phyloP scores from a whole-genome alignment of 1,284 basidiomycete species.

The Laetiporus sulphureus region DNA sequence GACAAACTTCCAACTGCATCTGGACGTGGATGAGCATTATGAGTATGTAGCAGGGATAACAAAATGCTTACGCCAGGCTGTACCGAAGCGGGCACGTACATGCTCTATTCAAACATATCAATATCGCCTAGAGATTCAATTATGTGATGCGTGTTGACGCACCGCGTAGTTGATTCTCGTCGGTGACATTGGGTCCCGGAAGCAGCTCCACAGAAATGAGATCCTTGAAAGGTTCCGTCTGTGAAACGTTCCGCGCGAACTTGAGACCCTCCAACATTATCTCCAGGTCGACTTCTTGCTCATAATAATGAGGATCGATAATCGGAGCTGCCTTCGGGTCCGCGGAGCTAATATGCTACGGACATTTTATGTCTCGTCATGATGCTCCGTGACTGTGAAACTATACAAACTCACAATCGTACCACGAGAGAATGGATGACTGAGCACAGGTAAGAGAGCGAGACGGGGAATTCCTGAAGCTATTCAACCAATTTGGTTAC shows the following conservation, averaged over 20 bases:
- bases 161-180: constrained; percentile 11
- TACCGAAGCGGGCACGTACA: constrained; percentile 6
- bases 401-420: constrained; percentile 24
- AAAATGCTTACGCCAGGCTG: constrained; percentile 13
- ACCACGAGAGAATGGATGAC: constrained; percentile 27
- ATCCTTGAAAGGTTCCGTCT: constrained; percentile 6
- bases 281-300: constrained; percentile 28
- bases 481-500: not conserved
- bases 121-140: not conserved
- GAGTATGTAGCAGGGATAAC: not conserved
- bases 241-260: constrained; percentile 20
- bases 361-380: no score
- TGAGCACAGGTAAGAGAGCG: constrained; percentile 6
- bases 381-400: not conserved
- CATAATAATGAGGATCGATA: constrained; percentile 37
- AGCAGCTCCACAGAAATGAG: constrained; percentile 8
- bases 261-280: constrained; percentile 34
- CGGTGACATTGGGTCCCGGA: constrained; percentile 8
- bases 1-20: constrained; percentile 31
- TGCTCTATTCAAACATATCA: constrained; percentile 3
- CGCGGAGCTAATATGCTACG: constrained; percentile 26
- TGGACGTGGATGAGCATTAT: not conserved
- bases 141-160: not conserved
- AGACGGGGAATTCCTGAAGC: constrained; percentile 15
- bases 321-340: constrained; percentile 32